These are phyloP conservation scores for Aspergillus sp. DNA, from an alignment of 2,329 filamentous ascomycete genomes.

Conservation along the genomic window DNA sequence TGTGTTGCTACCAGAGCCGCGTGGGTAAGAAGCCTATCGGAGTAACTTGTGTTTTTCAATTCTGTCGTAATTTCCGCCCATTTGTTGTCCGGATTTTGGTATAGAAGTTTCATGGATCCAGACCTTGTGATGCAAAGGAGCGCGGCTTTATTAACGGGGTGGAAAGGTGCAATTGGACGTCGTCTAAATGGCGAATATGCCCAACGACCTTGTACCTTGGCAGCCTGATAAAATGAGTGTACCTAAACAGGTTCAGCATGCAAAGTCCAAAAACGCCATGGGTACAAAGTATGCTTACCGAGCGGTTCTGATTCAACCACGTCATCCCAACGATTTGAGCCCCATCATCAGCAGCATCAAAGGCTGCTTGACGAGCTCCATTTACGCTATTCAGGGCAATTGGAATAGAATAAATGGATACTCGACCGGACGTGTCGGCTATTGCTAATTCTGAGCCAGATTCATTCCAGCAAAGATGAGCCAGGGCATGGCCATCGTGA, in stretches of 20 bases:
- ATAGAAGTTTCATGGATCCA: conserved; percentile 73
- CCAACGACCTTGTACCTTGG: conserved; percentile 64
- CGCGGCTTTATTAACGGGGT: conserved; percentile 66
- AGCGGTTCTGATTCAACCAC: conserved; percentile 70
- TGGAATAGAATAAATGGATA: conserved; percentile 71
- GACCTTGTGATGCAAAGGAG: conserved; percentile 74
- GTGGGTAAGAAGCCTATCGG: conserved; percentile 76
- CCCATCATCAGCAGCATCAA: conserved; percentile 72
- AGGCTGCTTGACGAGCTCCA: conserved; percentile 59
- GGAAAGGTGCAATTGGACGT: conserved; percentile 68
- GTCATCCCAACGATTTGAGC: conserved; percentile 78
- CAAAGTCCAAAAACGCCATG: not conserved
- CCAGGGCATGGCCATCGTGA: conserved; percentile 65
- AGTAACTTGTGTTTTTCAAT: conserved; percentile 69
- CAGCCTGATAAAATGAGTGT: conserved; percentile 56
- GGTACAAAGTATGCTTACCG: conserved; percentile 30
- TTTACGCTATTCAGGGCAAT: conserved; percentile 72
- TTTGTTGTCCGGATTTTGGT: conserved; percentile 69
- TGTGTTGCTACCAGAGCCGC: conserved; percentile 74
- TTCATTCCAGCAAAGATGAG: conserved; percentile 81
- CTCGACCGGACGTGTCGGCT: conserved; percentile 74
- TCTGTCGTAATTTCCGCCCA: conserved; percentile 73
- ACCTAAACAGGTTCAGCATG: conserved; percentile 28
- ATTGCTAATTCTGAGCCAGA: conserved; percentile 77
- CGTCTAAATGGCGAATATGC: conserved; percentile 67